Conservation (phyloP, 2,329 filamentous ascomycete genomes). For the Tolypocladium sp. region DNA sequence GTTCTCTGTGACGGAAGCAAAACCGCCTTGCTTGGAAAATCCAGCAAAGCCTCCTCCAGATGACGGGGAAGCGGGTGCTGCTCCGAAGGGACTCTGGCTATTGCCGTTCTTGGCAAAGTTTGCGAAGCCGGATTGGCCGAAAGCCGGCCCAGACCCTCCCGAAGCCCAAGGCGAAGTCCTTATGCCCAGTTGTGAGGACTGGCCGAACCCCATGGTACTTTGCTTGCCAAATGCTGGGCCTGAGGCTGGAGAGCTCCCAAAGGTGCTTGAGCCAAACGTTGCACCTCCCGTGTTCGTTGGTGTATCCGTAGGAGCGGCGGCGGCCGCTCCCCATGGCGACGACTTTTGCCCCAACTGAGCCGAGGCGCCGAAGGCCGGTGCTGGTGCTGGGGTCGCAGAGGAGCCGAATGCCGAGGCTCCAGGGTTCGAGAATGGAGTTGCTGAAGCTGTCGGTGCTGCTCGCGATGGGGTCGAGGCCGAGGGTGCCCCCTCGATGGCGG, state of each 20-base stretch:
- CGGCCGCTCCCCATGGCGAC: constrained; percentile 39
- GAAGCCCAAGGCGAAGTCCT: constrained; percentile 46
- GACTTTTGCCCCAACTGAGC: constrained; percentile 39
- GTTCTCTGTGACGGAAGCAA: constrained; percentile 35
- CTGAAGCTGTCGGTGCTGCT: constrained; percentile 17
- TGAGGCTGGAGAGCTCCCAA: constrained; percentile 27
- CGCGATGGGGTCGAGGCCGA: constrained; percentile 17
- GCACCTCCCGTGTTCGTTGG: constrained; percentile 22
- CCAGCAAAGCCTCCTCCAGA: constrained; percentile 42
- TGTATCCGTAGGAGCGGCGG: constrained; percentile 18
- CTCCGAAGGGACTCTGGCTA: constrained; percentile 25
- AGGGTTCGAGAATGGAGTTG: constrained; percentile 20
- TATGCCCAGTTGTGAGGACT: constrained; percentile 36
- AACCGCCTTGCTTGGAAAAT: constrained; percentile 47
- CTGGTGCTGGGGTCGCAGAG: constrained; percentile 18
- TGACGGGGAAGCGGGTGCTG: constrained; percentile 19
- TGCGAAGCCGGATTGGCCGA: constrained; percentile 46
- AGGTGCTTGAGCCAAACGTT: constrained; percentile 36
- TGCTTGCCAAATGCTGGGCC: constrained; percentile 41
- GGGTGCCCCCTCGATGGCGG: constrained; percentile 30
- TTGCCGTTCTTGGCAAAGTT: constrained; percentile 25
- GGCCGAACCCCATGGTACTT: constrained; percentile 42
- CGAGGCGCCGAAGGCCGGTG: constrained; percentile 37
- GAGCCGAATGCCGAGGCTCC: constrained; percentile 32
- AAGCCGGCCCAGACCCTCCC: constrained; percentile 29